Percentiles rank a stretch among this genome's conserved stretches.
These are phyloP conservation scores for Xylariaceae sp. DNA, from an alignment of 2,329 filamentous ascomycete genomes.

Conservation along the genomic window DNA sequence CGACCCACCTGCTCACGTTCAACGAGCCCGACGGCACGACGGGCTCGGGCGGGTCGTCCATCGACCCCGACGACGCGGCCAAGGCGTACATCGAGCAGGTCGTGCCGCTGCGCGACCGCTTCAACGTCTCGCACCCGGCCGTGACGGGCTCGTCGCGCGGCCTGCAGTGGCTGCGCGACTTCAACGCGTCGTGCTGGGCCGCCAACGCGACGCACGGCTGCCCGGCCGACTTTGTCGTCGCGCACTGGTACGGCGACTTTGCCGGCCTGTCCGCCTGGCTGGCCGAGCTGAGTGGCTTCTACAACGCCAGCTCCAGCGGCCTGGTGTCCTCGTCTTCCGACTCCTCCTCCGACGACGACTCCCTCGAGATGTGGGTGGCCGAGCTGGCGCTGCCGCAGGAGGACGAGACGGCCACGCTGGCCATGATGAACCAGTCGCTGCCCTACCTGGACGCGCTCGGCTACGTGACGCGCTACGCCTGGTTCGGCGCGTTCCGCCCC, in stretches of 20 bases:
- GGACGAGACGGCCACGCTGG: conserved; percentile 25
- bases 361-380: conserved; percentile 29
- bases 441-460: conserved; percentile 26
- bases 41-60: conserved; percentile 30
- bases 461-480: conserved; percentile 31
- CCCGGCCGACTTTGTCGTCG: conserved; percentile 32
- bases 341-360: background rate
- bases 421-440: conserved; percentile 34
- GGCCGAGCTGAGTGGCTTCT: conserved; percentile 27
- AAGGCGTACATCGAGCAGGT: conserved; percentile 29
- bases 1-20: conserved; percentile 32
- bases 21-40: conserved; percentile 35
- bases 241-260: conserved; percentile 35
- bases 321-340: background rate
- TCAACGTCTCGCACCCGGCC: conserved; percentile 33
- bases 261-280: conserved; percentile 29
- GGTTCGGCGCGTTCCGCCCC: conserved; percentile 33
- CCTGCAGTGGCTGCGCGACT: conserved; percentile 31
- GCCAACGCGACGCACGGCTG: conserved; percentile 28
- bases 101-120: conserved; percentile 26
- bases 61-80: conserved; percentile 31
- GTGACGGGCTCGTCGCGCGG: conserved; percentile 32
- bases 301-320: conserved; percentile 18
- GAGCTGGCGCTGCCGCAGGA: conserved; percentile 32
- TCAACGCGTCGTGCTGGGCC: conserved; percentile 33